Evolutionary conservation across 352 stramenopile genomes (phyloP), one percentile per base, ranked within the genome.

Genomic region (Pythium sp.): DNA sequence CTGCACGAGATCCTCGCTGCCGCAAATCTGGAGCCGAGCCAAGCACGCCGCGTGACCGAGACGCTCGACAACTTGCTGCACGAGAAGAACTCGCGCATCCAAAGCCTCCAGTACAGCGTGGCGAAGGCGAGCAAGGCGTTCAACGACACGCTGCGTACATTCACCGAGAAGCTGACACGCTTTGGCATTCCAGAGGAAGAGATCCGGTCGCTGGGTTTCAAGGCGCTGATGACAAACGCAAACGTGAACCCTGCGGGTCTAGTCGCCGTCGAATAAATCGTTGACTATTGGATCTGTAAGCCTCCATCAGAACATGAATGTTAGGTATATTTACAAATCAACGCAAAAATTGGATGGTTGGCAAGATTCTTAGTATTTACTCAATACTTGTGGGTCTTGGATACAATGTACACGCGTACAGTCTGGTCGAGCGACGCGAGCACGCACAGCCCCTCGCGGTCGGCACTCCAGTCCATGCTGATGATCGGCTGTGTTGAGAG

Each of bases 401-500:
- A 98, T 20, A 98, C 93, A 61, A 98, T 98, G 74, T 95, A 98
- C 43, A 98, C 88, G 55, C 95, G 80, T 30, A 99, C 73, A 8
- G 91, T 99, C 74, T 99, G 97, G 74, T 99, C 97, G 36, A 99
- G 86, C 49, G 85, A 98, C 28, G 86, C 85, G 34, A 98, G 73
- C 28, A 92, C 91, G 68, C 86, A 97, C 11, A 99, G 78, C 3
- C 97, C 97, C 72, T 98, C 92, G 64, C 94, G 95, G 78, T 99
- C 96, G 12, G 89, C 80, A 59, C 84, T 97, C 96, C 97, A 99
- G 79, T 99, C 97, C 78, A 98, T 98, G 71, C 89, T 97, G 32
- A 98, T 81, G 64, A 99, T 97, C 5, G 96, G 97, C 74, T 99
- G 97, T 7, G 97, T 98, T n/a, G 88, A 97, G 51, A 99, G 85